phyloP scores from a whole-genome alignment of 2,329 filamentous ascomycete genomes.

The Gnomoniopsis sp. region DNA sequence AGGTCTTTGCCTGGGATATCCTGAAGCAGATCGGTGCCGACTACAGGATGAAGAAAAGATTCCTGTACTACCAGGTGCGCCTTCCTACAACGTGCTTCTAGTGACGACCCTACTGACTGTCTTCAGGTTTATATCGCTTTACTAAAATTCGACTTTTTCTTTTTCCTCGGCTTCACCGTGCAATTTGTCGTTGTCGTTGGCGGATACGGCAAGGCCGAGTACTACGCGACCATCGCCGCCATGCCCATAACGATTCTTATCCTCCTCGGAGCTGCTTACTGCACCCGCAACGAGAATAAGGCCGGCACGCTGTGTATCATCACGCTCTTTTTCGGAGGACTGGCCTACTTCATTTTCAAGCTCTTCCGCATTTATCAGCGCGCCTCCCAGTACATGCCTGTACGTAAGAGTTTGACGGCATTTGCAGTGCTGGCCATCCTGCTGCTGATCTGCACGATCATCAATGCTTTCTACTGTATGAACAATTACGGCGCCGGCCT shows the following conservation, averaged over 20 bases:
- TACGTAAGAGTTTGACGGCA: constrained; percentile 80
- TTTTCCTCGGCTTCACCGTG: constrained; percentile 97
- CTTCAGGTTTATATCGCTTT: constrained; percentile 90
- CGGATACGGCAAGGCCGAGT: constrained; percentile 66
- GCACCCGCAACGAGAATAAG: constrained; percentile 79
- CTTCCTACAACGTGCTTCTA: no score
- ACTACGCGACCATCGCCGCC: constrained; percentile 81
- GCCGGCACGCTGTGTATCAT: constrained; percentile 75
- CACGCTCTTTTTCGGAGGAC: constrained; percentile 79
- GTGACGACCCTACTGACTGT: background rate
- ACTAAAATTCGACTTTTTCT: constrained; percentile 99
- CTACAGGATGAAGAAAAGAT: constrained; percentile 93
- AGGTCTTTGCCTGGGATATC: constrained; percentile 98
- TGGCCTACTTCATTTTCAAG: constrained; percentile 98
- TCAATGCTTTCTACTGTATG: constrained; percentile 83
- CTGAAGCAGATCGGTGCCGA: constrained; percentile 99
- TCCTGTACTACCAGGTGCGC: constrained; percentile 88
- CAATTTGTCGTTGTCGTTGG: constrained; percentile 94
- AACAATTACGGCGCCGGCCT: constrained; percentile 86
- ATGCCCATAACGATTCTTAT: constrained; percentile 90
- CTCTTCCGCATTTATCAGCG: constrained; percentile 90
- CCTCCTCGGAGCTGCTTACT: constrained; percentile 78
- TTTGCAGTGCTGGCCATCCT: constrained; percentile 93
- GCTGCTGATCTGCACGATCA: constrained; percentile 83
- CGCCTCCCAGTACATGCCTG: constrained; percentile 65